Evolutionary conservation across 1,284 basidiomycete genomes (phyloP), one percentile per base, ranked within the genome.

Genomic region (Acaromyces ingoldii): DNA sequence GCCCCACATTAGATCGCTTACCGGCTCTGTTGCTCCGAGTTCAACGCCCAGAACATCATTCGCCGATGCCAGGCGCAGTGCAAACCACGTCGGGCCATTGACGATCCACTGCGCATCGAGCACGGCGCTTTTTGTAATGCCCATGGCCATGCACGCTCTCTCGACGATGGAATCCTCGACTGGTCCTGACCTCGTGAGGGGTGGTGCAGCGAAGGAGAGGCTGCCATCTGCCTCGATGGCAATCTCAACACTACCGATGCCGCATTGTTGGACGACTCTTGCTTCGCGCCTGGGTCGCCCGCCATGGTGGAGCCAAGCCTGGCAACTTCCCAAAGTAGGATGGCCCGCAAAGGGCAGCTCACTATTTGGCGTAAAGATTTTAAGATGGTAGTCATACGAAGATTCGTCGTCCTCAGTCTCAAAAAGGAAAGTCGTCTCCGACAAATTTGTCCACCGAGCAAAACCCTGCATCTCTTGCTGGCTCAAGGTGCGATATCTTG

Each of bases 271-370:
- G 0, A 60, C 54, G 3, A 70, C 40, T 36, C 41, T 46, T 4
- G 59, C 55, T 6, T 47, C 24, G 2, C 57, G 39, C 22, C 52
- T 56, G 11, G 21, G 22, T 45, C 17, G 21, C 47, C 24, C 24
- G 52, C 13, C 0, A 19, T 15, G 10, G 13, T 38, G 49, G 10
- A 58, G 28, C 51, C 51, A 63, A 17, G 68, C 67, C 29, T 60
- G 46, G n/a, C 57, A 60, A 38, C 58, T 62, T 6, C 69, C 68
- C 3, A 72, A 49, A 2, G 67, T 72, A 4, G 69, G 69, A 39
- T 72, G 67, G 3, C 69, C 69, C 0, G 69, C 69, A 30, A 72
- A 70, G 0, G 69, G 68, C 1, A 72, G 59, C 42, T 67, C 65
- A 15, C 50, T 37, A 9, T 47, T 33, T 1, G 67, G 64, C 3